phyloP scores from a whole-genome alignment of 2,329 filamentous ascomycete species.

The Stagonosporopsis tanaceti region DNA sequence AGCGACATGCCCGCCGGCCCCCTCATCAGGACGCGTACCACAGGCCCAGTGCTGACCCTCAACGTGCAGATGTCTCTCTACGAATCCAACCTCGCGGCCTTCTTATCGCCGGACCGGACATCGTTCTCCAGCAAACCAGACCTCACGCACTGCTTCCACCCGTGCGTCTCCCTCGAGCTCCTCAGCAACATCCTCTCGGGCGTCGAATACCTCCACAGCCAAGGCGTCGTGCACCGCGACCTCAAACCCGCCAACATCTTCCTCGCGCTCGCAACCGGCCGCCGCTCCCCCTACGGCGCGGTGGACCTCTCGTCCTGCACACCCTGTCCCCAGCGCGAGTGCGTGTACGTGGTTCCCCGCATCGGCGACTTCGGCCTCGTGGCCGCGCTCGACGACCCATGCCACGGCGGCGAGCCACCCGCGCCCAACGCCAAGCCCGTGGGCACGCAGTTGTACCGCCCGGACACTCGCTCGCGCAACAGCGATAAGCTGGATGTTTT shows the following conservation, averaged over 20 bases:
- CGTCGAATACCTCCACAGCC: constrained; percentile 69
- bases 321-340: constrained; percentile 51
- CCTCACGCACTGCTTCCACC: constrained; percentile 68
- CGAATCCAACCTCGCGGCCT: constrained; percentile 68
- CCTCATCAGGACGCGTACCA: constrained; percentile 27
- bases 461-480: constrained; percentile 43
- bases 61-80: constrained; percentile 75
- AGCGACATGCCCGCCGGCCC: constrained; percentile 39
- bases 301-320: constrained; percentile 58
- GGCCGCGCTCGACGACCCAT: constrained; percentile 58
- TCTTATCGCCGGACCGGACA: constrained; percentile 53
- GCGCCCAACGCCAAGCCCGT: constrained; percentile 54
- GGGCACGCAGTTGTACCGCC: constrained; percentile 70
- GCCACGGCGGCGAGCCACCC: constrained; percentile 34
- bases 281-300: constrained; percentile 51
- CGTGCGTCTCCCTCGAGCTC: constrained; percentile 63
- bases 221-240: constrained; percentile 70
- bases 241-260: constrained; percentile 75
- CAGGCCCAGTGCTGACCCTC: constrained; percentile 56
- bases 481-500: constrained; percentile 68
- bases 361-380: constrained; percentile 75
- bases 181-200: constrained; percentile 68
- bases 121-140: constrained; percentile 18
- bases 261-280: constrained; percentile 57
- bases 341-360: constrained; percentile 62